Evolutionary conservation across 1,139 yeast genomes (phyloP).

Genomic region (Hemisphaericaspora subhashii): DNA sequence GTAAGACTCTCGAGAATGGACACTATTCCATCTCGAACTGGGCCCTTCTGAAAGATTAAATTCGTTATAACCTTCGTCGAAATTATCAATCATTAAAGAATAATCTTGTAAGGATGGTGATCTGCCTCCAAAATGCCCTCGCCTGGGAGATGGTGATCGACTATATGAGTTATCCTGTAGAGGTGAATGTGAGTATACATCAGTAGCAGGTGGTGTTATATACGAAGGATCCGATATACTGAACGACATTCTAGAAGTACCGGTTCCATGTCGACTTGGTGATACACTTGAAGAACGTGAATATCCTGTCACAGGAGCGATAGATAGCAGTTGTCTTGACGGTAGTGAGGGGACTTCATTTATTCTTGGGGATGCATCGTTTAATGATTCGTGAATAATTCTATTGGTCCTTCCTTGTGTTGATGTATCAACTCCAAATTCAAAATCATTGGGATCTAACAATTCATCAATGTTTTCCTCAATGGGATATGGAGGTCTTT

Average conservation of each 20-base stretch:
- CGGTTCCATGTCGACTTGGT: not conserved
- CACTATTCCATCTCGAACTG: constrained; percentile 17
- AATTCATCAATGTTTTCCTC: constrained; percentile 10
- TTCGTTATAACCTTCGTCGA: constrained; percentile 13
- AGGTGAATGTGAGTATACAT: not conserved
- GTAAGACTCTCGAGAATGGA: constrained; percentile 16
- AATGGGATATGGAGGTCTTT: constrained; percentile 11
- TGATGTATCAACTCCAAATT: constrained; percentile 10
- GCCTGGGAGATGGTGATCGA: constrained; percentile 36
- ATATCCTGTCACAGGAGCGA: not conserved
- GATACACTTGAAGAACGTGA: not conserved
- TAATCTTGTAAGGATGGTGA: not conserved
- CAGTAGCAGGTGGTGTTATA: not conserved
- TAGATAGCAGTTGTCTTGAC: constrained; percentile 2
- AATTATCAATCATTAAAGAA: not conserved
- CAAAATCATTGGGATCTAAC: constrained; percentile 3
- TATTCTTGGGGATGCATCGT: constrained; percentile 9
- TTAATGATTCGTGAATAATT: constrained; percentile 9
- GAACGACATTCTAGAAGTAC: not conserved
- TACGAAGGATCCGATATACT: not conserved
- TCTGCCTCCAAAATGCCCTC: constrained; percentile 7
- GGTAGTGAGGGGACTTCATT: constrained; percentile 12
- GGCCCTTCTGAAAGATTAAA: constrained; percentile 12
- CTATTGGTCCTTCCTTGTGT: constrained; percentile 10
- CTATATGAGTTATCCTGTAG: constrained; percentile 13